Base-by-base conservation (phyloP, 495 filamentous ascomycete species). In the Hypoxylon lienhwacheense region DNA sequence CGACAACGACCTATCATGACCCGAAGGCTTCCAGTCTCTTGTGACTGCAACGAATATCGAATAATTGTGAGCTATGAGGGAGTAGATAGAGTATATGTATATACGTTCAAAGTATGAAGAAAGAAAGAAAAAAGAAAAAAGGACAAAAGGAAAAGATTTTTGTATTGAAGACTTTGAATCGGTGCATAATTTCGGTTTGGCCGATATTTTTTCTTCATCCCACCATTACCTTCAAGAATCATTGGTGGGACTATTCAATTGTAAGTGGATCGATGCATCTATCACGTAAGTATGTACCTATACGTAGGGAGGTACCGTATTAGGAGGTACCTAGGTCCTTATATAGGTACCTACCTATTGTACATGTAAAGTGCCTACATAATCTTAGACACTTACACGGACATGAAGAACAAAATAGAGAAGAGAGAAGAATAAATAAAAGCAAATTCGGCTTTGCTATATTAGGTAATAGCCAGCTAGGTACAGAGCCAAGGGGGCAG, bases 1-100 rank as follows among this genome's bases (percentile, higher is more conserved):
- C 47, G 46, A 33, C 40, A 46, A 24, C 53, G 32, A 12, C 55
- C 46, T 46, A 44, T 64, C 65, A 67, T 67, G 44, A 31, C 54
- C 19, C 50, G 8, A 12, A 34, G 17, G 24, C 14, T 46, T 44
- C 41, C 17, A 16, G 31, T 34, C 12, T 40, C 29, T 35, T 22
- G 22, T 24, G 24, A 33, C 24, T 16, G 22, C 2, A 6, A 26
- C 19, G 17, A 5, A 22, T 2, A 11, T 3, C 28, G 3, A 31
- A 10, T 3, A 8, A n/a, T 31, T 26, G 21, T 36, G 37, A 0
- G 36, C 2, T 1, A 42, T 1, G 22, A 4, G 10, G 7, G 39
- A 26, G 22, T 16, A 3, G 22, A 15, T 42, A 14, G n/a, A 17
- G 33, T 25, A 21, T 37, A 34, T 37, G n/a, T n/a, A n/a, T n/a